These are phyloP conservation scores for Amauroascus verrucosus DNA, from an alignment of 2,329 filamentous ascomycete genomes.

Conservation along the genomic window DNA sequence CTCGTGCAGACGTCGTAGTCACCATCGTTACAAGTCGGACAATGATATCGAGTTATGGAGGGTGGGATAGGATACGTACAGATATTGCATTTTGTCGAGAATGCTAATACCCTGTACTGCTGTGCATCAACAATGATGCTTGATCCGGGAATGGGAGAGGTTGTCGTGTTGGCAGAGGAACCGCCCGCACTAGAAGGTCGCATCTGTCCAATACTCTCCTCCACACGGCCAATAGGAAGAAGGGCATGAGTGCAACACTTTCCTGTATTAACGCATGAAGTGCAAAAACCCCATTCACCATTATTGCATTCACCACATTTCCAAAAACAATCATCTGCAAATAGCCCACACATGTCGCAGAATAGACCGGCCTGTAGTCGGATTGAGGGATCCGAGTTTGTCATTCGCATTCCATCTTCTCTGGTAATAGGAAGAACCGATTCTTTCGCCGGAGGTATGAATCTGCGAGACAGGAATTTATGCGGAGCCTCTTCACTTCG, in stretches of 20 bases:
- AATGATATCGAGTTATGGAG: conserved; percentile 64
- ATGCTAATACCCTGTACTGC: conserved; percentile 57
- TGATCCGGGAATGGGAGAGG: conserved; percentile 22
- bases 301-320: conserved; percentile 78
- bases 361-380: conserved; percentile 72
- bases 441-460: conserved; percentile 23
- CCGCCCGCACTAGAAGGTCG: conserved; percentile 16
- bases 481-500: conserved; percentile 41
- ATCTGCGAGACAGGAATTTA: conserved; percentile 36
- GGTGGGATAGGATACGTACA: conserved; percentile 65
- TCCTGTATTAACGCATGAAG: conserved; percentile 73
- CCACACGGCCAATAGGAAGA: conserved; percentile 60
- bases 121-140: conserved; percentile 38
- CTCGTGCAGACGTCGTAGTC: conserved; percentile 75
- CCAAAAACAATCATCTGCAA: conserved; percentile 81
- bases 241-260: conserved; percentile 72
- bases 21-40: conserved; percentile 63
- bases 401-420: conserved; percentile 35
- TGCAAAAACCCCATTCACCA: conserved; percentile 92
- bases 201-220: conserved; percentile 15
- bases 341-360: conserved; percentile 63
- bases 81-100: conserved; percentile 67
- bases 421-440: conserved; percentile 27
- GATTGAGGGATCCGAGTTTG: conserved; percentile 58
- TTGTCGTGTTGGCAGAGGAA: conserved; percentile 19